These are phyloP conservation scores for Kodamaea jinghongensis DNA, from an alignment of 805 yeast genomes.

Conservation along the genomic window DNA sequence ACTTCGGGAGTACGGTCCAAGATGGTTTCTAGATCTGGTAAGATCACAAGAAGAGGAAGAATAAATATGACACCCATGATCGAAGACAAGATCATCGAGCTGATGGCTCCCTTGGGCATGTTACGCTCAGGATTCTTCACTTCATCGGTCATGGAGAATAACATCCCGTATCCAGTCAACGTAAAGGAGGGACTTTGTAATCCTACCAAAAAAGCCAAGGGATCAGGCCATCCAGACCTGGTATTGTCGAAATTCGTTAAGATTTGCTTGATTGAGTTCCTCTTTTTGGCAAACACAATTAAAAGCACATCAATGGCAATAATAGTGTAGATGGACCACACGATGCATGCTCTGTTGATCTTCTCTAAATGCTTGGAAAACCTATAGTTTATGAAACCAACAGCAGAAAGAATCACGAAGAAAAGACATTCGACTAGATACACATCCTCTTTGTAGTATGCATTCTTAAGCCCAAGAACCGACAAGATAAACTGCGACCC, in stretches of 20 bases:
- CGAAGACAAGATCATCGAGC: slow-evolving; percentile 62
- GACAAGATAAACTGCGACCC: slow-evolving; percentile 74
- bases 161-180: slow-evolving; percentile 78
- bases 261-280: slow-evolving; percentile 57
- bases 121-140: slow-evolving; percentile 71
- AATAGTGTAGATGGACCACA: slow-evolving; percentile 73
- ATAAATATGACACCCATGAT: slow-evolving; percentile 71
- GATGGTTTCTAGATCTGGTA: slow-evolving; percentile 60
- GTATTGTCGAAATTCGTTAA: slow-evolving; percentile 67
- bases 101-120: slow-evolving; percentile 70
- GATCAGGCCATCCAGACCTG: slow-evolving; percentile 73
- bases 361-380: slow-evolving; percentile 59
- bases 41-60: slow-evolving; percentile 65
- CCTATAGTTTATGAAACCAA: slow-evolving; percentile 62
- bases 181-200: slow-evolving; percentile 78
- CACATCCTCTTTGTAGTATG: slow-evolving; percentile 55
- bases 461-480: slow-evolving; percentile 59
- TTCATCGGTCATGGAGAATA: slow-evolving; percentile 80
- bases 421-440: slow-evolving; percentile 56
- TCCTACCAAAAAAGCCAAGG: slow-evolving; percentile 71
- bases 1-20: slow-evolving; percentile 61
- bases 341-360: slow-evolving; percentile 66
- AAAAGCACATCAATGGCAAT: slow-evolving; percentile 63
- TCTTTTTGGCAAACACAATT: slow-evolving; percentile 54
- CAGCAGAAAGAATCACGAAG: slow-evolving; percentile 52